These are phyloP conservation scores for Tulasnella sp. DNA, from an alignment of 768 basidiomycete genomes.

Conservation along the genomic window DNA sequence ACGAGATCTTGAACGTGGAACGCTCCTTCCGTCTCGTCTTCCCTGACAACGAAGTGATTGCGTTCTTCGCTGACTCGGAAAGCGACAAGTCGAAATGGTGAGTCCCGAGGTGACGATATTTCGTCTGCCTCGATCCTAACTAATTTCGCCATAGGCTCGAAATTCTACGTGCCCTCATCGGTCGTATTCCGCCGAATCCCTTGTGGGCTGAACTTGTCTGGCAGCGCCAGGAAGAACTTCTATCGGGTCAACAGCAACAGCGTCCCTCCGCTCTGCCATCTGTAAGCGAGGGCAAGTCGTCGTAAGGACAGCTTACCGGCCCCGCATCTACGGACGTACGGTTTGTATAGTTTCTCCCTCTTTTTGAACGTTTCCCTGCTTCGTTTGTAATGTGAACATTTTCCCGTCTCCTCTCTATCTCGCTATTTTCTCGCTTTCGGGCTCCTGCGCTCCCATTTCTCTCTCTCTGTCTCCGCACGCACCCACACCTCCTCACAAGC, in stretches of 20 bases:
- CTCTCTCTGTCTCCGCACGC: background rate
- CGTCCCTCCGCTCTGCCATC: background rate
- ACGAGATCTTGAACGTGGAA: conserved; percentile 57
- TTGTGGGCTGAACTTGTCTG: conserved; percentile 88
- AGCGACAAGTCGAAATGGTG: conserved; percentile 83
- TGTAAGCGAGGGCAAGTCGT: background rate
- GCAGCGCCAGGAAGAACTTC: conserved; percentile 56
- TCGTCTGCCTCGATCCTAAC: background rate
- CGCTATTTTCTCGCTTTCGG: too few relatives aligned
- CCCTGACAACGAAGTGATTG: conserved; percentile 61
- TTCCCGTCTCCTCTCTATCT: background rate
- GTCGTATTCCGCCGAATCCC: conserved; percentile 83
- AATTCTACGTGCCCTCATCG: conserved; percentile 71
- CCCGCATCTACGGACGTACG: background rate
- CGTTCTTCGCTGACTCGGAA: conserved; percentile 86
- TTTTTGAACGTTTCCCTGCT: background rate
- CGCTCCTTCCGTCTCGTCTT: conserved; percentile 81
- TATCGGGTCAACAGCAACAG: background rate
- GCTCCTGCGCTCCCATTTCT: background rate
- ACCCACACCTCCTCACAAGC: background rate
- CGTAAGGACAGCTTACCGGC: background rate
- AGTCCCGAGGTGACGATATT: conserved; percentile 20
- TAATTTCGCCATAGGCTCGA: conserved; percentile 50
- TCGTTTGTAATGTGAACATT: background rate
- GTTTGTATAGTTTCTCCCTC: background rate